Base-by-base conservation (phyloP, 768 basidiomycete species). In the Hortiboletus flavorubellus region DNA sequence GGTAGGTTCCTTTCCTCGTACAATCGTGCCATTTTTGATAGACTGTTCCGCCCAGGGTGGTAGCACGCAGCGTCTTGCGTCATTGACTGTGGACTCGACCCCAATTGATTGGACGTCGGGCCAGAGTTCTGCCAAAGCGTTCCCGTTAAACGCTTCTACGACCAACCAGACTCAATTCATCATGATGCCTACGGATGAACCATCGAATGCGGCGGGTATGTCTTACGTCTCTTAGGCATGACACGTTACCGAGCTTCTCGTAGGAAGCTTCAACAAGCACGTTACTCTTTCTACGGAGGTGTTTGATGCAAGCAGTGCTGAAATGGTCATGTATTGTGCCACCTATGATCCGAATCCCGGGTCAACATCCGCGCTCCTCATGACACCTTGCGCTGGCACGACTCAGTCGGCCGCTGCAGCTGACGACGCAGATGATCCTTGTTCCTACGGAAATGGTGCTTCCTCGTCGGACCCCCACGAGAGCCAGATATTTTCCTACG, bases 401-500 rank as follows among this genome's bases (percentile, higher is more conserved):
- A 57, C 44, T 29, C 45, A 46, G 4, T 42, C 55, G 7, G n/a
- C 15, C 0, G 26, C 51, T 35, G 12, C 38, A 7, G 33, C 14
- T 5, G 30, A 53, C 46, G 48, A 51, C 4, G 29, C 15, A 31
- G 12, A 11, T 5, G 61, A 54, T n/a, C 39, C 66, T 12, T 68
- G 61, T 29, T 33, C 43, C 14, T 40, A 38, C 35, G 59, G 9
- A 42, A 21, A 41, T 16, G 48, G 57, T 4, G 50, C 40, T 18
- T 46, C 60, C 6, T 55, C 59, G 12, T 40, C 60, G 23, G 42
- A 48, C 46, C 15, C 29, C 10, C 73, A 78, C 61, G 69, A 68
- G 60, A 83, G 80, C 58, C 88, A 91, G 66, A 59, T 73, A 5
- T 91, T 90, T 67, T 68, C 77, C 33, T 89, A 80, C 65, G 72